Evolutionary conservation across 176 grass and related monocot species (phyloP).

Genomic region (Miscanthus lutarioriparius): DNA sequence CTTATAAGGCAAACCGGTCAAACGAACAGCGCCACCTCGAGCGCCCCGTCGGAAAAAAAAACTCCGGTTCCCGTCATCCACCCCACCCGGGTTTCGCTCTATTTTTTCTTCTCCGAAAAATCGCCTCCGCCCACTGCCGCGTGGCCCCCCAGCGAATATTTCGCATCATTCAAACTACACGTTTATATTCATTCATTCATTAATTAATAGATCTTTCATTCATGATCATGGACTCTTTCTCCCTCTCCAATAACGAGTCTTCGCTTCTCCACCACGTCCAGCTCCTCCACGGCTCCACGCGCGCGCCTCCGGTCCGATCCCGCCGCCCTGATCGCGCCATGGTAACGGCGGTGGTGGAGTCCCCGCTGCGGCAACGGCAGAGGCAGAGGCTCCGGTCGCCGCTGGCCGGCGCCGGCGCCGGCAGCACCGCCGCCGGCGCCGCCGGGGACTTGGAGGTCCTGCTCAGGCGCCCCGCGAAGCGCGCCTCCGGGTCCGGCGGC

Average conservation of each 20-base stretch:
- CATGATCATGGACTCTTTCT: neutral
- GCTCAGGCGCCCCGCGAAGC: conserved; percentile 41
- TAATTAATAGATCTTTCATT: too few species aligned
- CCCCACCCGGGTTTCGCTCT: conserved; percentile 7
- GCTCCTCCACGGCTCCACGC: neutral
- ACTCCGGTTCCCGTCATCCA: neutral
- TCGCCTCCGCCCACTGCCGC: neutral
- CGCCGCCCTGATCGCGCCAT: neutral
- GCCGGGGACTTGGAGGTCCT: conserved; percentile 58
- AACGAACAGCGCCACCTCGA: too few species aligned
- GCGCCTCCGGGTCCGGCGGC: neutral
- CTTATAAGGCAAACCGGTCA: too few species aligned
- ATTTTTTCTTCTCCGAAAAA: neutral
- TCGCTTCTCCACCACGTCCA: neutral
- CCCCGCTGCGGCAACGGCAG: conserved; percentile 26
- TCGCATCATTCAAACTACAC: neutral
- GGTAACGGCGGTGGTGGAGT: conserved; percentile 51
- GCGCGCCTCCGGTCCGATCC: too few species aligned
- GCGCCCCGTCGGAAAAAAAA: conserved; percentile 44
- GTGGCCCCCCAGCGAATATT: conserved; percentile 15
- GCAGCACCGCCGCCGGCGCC: too few species aligned
- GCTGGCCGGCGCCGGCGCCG: neutral
- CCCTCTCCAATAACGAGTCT: neutral
- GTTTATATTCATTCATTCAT: neutral
- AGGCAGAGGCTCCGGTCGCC: conserved; percentile 23